phyloP scores from a whole-genome alignment of 352 stramenopile genomes.

The Pythium monospermum region DNA sequence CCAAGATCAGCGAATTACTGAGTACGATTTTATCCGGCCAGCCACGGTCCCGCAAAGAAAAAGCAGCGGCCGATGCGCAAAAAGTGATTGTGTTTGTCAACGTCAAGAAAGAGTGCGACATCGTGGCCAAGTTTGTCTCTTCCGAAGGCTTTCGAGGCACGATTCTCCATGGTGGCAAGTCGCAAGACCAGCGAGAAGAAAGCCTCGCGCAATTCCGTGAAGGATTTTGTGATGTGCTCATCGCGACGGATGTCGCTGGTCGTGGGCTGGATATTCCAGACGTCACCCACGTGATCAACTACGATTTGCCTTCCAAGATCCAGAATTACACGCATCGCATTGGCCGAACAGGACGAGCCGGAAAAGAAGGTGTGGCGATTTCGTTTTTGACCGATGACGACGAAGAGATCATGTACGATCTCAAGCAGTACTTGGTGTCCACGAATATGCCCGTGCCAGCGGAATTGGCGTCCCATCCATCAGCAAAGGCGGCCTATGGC shows the following conservation, averaged over 20 bases:
- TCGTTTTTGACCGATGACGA: slow-evolving; percentile 98
- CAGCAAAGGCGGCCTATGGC: slow-evolving; percentile 83
- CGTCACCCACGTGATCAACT: slow-evolving; percentile 99
- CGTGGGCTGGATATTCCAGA: slow-evolving; percentile 98
- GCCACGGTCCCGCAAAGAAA: slow-evolving; percentile 60
- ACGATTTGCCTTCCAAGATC: slow-evolving; percentile 97
- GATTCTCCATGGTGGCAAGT: slow-evolving; percentile 97
- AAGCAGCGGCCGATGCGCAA: slow-evolving; percentile 61
- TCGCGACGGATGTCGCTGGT: slow-evolving; percentile 93
- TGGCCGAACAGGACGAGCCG: slow-evolving; percentile 96
- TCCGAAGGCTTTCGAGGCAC: slow-evolving; percentile 86
- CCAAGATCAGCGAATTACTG: slow-evolving; percentile 81
- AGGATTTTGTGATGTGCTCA: slow-evolving; percentile 85
- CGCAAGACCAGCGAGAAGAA: slow-evolving; percentile 94
- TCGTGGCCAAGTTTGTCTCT: slow-evolving; percentile 92
- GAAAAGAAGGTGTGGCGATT: slow-evolving; percentile 95
- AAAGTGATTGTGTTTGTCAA: slow-evolving; percentile 99
- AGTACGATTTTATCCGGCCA: slow-evolving; percentile 76
- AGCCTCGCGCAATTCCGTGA: slow-evolving; percentile 89
- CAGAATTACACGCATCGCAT: slow-evolving; percentile 99
- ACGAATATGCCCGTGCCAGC: slow-evolving; percentile 93
- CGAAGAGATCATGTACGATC: slow-evolving; percentile 95
- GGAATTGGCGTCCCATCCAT: slow-evolving; percentile 91
- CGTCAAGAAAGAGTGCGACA: slow-evolving; percentile 97
- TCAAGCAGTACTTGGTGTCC: slow-evolving; percentile 95